Conservation (phyloP, 345 rosid genomes). For the Lumnitzera racemosa region DNA sequence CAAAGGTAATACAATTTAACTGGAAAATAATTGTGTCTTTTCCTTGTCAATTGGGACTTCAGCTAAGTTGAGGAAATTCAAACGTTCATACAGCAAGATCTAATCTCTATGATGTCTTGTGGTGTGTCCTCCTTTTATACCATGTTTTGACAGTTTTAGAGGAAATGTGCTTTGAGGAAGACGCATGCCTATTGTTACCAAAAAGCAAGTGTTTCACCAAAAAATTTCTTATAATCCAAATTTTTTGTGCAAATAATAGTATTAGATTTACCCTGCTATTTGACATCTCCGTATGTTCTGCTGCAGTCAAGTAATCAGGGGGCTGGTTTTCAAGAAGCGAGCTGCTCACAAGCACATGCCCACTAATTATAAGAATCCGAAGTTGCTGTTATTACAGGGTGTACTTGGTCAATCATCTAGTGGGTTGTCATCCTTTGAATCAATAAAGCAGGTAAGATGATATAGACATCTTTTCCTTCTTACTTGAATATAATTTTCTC, state of each 20-base stretch:
- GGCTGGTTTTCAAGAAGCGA: conserved; percentile 88
- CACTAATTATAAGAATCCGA: conserved; percentile 65
- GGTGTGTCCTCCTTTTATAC: no score
- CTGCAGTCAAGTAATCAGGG: conserved; percentile 76
- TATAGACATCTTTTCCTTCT: background rate
- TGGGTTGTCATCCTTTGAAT: conserved; percentile 63
- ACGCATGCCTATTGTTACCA: no score
- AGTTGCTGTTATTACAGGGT: conserved; percentile 63
- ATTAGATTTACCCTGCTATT: background rate
- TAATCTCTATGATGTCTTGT: no score
- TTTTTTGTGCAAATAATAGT: no score
- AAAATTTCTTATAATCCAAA: no score
- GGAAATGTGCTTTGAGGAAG: no score
- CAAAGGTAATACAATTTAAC: conserved; percentile 49
- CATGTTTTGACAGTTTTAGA: no score
- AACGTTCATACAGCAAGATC: no score
- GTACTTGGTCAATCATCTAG: conserved; percentile 66
- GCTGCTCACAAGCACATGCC: conserved; percentile 98
- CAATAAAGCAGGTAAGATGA: conserved; percentile 57
- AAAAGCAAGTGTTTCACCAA: no score
- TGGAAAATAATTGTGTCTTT: background rate
- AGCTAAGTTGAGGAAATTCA: no score
- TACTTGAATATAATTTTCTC: background rate
- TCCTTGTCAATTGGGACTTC: background rate
- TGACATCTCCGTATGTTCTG: background rate